Evolutionary conservation across 2,329 filamentous ascomycete genomes (phyloP), one percentile per base, ranked within the genome.

Genomic region (Epichloe elymi): DNA sequence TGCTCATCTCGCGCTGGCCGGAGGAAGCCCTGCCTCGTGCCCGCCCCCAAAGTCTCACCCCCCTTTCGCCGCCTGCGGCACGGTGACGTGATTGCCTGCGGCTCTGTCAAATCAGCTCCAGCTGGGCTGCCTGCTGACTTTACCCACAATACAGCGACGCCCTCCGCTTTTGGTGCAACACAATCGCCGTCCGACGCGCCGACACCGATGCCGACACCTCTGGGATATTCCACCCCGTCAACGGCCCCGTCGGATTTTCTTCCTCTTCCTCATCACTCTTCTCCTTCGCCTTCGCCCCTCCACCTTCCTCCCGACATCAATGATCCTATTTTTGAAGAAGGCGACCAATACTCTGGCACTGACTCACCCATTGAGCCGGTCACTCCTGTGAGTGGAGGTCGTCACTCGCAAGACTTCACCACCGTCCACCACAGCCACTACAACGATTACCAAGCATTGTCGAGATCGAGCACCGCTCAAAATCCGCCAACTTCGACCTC

Each of bases 311-410:
- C 72, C 57, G 75, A 79, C 49, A 65, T 78, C 10, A 66, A 70
- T 56, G 71, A 67, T 54, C 71, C 76, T 50, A 80, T 81, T 54
- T 70, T 73, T 48, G 66, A 68, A 56, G 78, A 81, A 65, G 73
- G 73, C 62, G 77, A 77, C 65, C 79, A 53, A 36, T 53, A 82
- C 61, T 80, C 78, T 8, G 74, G 76, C 55, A 80, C 74, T 63
- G 79, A 82, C 59, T 74, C 73, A 23, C 68, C 71, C 51, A 75
- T 76, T 66, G 80, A 83, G 56, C 80, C 80, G 43, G 70, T 79
- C 52, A 83, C 80, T 20, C 80, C 80, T 46, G 74, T 79, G 53
- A 82, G 79, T 58, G 72, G 79, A 58, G 72, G 74, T 54, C 73
- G 68, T 48, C 63, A 76, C 59, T 79, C 78, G 45, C 73, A 74